phyloP scores from a whole-genome alignment of 1,284 basidiomycete species.

The Pyrrhoderma lamaoense region DNA sequence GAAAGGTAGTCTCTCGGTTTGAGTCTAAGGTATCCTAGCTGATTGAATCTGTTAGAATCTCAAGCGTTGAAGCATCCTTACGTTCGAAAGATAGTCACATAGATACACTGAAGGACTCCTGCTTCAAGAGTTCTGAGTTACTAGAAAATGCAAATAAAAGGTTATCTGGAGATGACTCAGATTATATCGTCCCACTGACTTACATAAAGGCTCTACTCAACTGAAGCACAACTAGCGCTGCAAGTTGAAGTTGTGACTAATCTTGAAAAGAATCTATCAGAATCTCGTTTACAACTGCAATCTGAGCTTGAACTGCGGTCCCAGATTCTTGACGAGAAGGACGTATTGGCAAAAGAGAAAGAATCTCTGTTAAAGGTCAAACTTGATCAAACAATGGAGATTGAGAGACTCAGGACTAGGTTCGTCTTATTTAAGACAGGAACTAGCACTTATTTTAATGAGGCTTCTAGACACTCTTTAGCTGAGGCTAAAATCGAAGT shows the following conservation, averaged over 20 bases:
- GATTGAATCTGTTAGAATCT: no score
- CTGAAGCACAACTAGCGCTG: constrained; percentile 5
- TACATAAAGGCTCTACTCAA: neutral
- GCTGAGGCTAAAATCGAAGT: constrained; percentile 26
- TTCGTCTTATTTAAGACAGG: no score
- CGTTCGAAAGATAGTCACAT: neutral
- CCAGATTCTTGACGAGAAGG: constrained; percentile 16
- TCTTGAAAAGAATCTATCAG: constrained; percentile 6
- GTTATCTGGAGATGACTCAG: neutral
- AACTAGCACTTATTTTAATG: no score
- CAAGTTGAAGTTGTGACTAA: neutral
- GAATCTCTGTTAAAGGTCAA: constrained; percentile 14
- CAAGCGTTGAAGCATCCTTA: neutral
- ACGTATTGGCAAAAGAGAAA: constrained; percentile 15
- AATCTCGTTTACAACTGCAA: constrained; percentile 1
- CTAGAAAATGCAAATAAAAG: constrained; percentile 3
- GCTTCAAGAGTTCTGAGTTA: neutral
- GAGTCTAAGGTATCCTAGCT: no score
- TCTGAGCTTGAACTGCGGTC: constrained; percentile 25
- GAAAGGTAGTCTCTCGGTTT: constrained; percentile 5
- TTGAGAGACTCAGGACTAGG: no score
- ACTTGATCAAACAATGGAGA: no score
- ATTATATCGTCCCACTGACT: neutral
- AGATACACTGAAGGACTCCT: neutral
- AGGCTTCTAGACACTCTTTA: constrained; percentile 14